Percentiles rank a stretch among this genome's conserved stretches.
phyloP scores from a whole-genome alignment of 805 yeast species.

The Ogataea thermomethanolica region DNA sequence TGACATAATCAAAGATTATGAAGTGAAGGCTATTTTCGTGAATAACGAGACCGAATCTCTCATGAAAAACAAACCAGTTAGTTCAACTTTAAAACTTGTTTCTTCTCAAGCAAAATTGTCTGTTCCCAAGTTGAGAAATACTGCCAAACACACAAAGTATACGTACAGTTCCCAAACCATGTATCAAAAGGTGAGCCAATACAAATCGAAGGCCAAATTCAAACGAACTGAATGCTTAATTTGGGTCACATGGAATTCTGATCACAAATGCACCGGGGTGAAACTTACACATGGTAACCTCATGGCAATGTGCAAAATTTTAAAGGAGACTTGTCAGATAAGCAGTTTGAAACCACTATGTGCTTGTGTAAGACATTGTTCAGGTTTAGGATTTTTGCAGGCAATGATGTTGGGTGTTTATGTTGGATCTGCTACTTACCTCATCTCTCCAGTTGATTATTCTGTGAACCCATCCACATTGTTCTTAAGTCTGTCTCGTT shows the following conservation, averaged over 20 bases:
- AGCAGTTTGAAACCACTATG: conserved; percentile 67
- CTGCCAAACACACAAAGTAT: conserved; percentile 51
- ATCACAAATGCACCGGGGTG: conserved; percentile 61
- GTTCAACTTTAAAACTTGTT: conserved; percentile 51
- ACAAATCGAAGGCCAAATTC: conserved; percentile 27
- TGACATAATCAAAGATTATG: conserved; percentile 64
- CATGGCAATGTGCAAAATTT: conserved; percentile 76
- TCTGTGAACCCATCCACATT: conserved; percentile 71
- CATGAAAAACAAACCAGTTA: conserved; percentile 64
- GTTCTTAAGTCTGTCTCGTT: conserved; percentile 65
- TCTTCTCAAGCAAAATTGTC: conserved; percentile 23
- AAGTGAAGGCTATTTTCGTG: conserved; percentile 67
- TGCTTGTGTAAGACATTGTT: conserved; percentile 81
- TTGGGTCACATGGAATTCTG: conserved; percentile 70
- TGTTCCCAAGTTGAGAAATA: conserved; percentile 59
- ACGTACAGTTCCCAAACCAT: conserved; percentile 34
- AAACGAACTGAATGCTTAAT: conserved; percentile 44
- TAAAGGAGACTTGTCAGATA: conserved; percentile 89
- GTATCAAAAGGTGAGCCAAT: conserved; percentile 41
- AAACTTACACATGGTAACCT: conserved; percentile 58
- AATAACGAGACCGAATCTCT: conserved; percentile 71
- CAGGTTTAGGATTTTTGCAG: conserved; percentile 86
- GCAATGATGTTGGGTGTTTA: conserved; percentile 81
- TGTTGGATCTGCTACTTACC: conserved; percentile 79
- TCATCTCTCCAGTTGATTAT: conserved; percentile 75